Base-by-base conservation (phyloP, 768 basidiomycete species). In the Calocera viscosa region DNA sequence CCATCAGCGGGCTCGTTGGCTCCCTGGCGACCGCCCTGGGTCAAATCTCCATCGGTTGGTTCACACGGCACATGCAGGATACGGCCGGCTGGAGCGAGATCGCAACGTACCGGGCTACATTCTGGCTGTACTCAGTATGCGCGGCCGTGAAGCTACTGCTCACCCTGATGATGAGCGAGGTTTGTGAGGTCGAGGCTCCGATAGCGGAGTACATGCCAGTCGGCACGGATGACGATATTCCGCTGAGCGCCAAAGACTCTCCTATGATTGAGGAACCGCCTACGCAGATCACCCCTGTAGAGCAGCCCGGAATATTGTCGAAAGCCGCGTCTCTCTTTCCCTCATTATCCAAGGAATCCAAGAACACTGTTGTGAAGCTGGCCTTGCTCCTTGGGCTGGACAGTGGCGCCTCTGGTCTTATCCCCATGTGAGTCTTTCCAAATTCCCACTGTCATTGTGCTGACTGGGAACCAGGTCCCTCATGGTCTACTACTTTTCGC, bases 321-420 rank as follows among this genome's bases (percentile, higher is more conserved):
- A 67, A 35, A 49, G 24, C 49, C 2, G 43, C 68, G 7, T 63
- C n/a, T 34, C 28, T 70, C 17, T 64, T 68, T 17, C 70, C 68
- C 28, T 64, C 35, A 26, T 38, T 73, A 30, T 72, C 72, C 24
- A 64, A 49, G 11, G 34, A 60, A 19, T 72, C 72, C 2, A 68
- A 71, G 16, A 65, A 41, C 12, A 69, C 69, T 32, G 71, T 73
- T 69, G 70, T 35, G 67, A 72, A 71, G 64, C 70, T 73, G 17
- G 71, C 71, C 68, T 65, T 69, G 8, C 60, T 72, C 3, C 67
- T 73, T 16, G 64, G 68, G n/a, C 70, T 72, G 64, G 72, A 72
- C 49, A 68, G 69, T 11, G 64, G 71, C 2, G 71, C 71, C 24
- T 72, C 71, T 53, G 72, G 73, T 3, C 71, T 72, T 67, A 68